Percentiles rank a stretch among this genome's conserved stretches.
Conservation (phyloP, 1,139 yeast genomes). For the Candida tetrigidarum region DNA sequence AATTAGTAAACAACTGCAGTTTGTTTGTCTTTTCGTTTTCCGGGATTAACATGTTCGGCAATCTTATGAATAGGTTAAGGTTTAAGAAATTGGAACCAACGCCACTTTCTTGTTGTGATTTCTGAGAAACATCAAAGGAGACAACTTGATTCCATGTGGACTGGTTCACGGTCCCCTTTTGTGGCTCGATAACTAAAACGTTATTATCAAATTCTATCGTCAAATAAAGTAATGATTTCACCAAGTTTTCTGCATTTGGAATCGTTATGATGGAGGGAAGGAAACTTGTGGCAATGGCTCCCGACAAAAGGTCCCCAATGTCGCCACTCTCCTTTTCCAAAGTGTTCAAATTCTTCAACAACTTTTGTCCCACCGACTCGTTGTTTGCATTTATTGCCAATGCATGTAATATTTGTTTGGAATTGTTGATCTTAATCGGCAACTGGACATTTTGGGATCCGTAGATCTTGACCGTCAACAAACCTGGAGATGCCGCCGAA, state of each 20-base stretch:
- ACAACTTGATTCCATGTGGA: slow-evolving; percentile 83
- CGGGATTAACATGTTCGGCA: slow-evolving; percentile 70
- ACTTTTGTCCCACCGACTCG: slow-evolving; percentile 40
- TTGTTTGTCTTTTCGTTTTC: slow-evolving; percentile 36
- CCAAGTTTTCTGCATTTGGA: slow-evolving; percentile 50
- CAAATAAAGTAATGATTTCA: slow-evolving; percentile 65
- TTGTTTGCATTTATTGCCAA: slow-evolving; percentile 53
- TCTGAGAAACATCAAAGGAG: slow-evolving; percentile 86
- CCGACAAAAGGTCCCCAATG: slow-evolving; percentile 31
- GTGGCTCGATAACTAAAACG: slow-evolving; percentile 82
- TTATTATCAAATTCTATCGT: slow-evolving; percentile 82
- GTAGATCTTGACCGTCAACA: slow-evolving; percentile 71
- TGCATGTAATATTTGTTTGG: slow-evolving; percentile 54
- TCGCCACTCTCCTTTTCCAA: slow-evolving; percentile 24
- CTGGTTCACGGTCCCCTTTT: slow-evolving; percentile 61
- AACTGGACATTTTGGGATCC: slow-evolving; percentile 61
- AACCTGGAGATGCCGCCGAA: slow-evolving; percentile 54
- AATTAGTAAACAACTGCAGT: slow-evolving; percentile 35
- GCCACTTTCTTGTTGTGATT: slow-evolving; percentile 23
- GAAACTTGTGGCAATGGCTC: slow-evolving; percentile 44
- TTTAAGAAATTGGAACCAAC: slow-evolving; percentile 54
- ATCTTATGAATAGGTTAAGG: slow-evolving; percentile 74
- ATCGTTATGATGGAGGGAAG: slow-evolving; percentile 72
- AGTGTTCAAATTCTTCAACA: slow-evolving; percentile 33
- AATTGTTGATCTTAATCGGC: slow-evolving; percentile 62